Percentiles rank a stretch among this genome's conserved stretches.
phyloP scores from a whole-genome alignment of 2,329 filamentous ascomycete genomes.

The Cercospora sp. region DNA sequence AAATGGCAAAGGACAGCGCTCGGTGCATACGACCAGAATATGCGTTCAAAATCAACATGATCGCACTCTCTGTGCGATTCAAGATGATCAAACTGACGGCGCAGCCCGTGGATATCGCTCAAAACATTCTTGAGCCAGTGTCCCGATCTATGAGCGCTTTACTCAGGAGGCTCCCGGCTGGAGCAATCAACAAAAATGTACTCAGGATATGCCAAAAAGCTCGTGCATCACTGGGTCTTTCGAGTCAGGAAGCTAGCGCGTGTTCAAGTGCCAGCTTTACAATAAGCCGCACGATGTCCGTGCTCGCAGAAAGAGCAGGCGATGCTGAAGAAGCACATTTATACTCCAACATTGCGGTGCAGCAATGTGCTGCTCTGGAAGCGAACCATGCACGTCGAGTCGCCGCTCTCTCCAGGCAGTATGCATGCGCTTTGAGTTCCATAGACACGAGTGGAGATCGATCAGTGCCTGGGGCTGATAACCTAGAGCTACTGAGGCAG shows the following conservation, averaged over 20 bases:
- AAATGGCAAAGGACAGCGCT: constrained; percentile 53
- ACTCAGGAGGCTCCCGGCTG: constrained; percentile 27
- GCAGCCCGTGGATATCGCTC: constrained; percentile 60
- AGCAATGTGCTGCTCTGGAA: constrained; percentile 20
- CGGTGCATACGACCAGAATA: constrained; percentile 58
- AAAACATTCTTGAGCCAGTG: constrained; percentile 66
- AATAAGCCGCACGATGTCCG: constrained; percentile 22
- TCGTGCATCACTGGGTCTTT: neutral
- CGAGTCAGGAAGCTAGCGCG: neutral
- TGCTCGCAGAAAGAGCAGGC: constrained; percentile 25
- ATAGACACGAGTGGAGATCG: neutral
- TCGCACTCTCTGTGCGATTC: constrained; percentile 63
- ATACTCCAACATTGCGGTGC: constrained; percentile 19
- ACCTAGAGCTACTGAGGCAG: constrained; percentile 11
- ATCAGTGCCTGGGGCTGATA: neutral
- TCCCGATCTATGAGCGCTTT: constrained; percentile 64
- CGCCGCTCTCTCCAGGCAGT: constrained; percentile 5
- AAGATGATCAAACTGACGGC: constrained; percentile 65
- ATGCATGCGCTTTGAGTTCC: neutral
- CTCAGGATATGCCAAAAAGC: constrained; percentile 14
- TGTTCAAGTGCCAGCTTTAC: constrained; percentile 6
- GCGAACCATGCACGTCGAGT: constrained; percentile 26
- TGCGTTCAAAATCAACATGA: constrained; percentile 62
- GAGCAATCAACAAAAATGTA: neutral
- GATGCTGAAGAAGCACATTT: constrained; percentile 10